Evolutionary conservation across 202 grass and related monocot species (phyloP).

Genomic region (Tripidium arundinaceum): DNA sequence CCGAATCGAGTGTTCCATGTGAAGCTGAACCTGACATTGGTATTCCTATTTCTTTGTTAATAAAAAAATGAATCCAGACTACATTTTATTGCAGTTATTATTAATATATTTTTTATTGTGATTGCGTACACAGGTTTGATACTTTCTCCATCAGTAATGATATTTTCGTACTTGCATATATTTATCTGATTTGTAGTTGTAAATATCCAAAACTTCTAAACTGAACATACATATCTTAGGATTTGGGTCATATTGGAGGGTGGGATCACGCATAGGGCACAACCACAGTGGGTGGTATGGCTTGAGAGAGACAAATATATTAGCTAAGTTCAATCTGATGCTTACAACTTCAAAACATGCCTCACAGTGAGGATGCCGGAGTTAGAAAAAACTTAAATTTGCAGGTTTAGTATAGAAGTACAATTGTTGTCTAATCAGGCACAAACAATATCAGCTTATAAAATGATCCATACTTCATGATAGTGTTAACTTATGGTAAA

Average conservation of each 20-base stretch:
- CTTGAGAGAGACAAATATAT: not conserved
- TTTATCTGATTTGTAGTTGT: not conserved
- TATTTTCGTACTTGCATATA: not conserved
- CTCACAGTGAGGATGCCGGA: not conserved
- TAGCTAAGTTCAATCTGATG: not conserved
- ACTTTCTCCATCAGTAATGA: not conserved
- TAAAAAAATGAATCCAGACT: too few relatives aligned
- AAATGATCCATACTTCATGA: not conserved
- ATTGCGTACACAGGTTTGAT: not conserved
- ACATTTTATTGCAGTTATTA: not conserved
- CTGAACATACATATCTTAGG: not conserved
- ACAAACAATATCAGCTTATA: not conserved
- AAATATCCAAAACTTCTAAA: not conserved
- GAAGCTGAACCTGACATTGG: conserved; percentile 51
- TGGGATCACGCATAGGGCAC: not conserved
- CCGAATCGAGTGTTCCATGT: conserved; percentile 39
- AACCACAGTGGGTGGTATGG: not conserved
- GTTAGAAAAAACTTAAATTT: not conserved
- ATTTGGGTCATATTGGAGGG: not conserved
- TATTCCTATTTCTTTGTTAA: conserved; percentile 24
- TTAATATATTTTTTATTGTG: conserved; percentile 5
- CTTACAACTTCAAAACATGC: not conserved
- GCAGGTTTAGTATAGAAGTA: not conserved
- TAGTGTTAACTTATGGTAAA: not conserved
- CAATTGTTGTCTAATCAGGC: not conserved